Base-by-base conservation (phyloP, 805 yeast genomes). In the Ogataea dorogensis region DNA sequence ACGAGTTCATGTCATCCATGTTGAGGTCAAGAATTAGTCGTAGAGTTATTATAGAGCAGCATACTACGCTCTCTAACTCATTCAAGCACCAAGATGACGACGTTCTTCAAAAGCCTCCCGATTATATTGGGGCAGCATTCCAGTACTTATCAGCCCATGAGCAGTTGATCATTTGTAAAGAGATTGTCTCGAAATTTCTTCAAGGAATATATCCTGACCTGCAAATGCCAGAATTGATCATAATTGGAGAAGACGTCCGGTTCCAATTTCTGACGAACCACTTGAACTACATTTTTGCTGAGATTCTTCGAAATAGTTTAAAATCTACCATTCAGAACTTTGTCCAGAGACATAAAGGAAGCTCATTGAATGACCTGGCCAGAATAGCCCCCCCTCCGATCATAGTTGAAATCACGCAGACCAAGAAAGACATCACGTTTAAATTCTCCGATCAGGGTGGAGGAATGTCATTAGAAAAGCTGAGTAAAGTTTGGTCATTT, bases 401-500 rank as follows among this genome's bases (percentile, higher is more conserved):
- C n/a, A 65, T 63, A n/a, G 83, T 91, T 11, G 77, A 87, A 7
- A 74, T 91, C 7, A 70, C 85, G 2, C 73, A 81, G 43, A 75
- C 85, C 13, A 68, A 75, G 9, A 81, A 78, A 24, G 76, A 79
- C 30, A 79, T 86, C 17, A 67, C 80, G 3, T 82, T 91, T 56
- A 71, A 95, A 34, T 77, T 91, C 32, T 79, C 91, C 5, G 98
- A 91, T 59, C 80, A 75, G 47, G 97, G 96, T 3, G 97, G 97
- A 18, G 98, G 98, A 2, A 65, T 91, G 31, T 68, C 73, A 8
- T 70, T 71, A 28, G 74, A 73, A 14, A 71, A 77, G 21, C 67
- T 84, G 22, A 67, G 70, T 11, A 73, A 79, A 27, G 69, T 88
- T 7, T 91, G 96, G 95, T 84, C 95, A 0, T 91, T 93, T 63